A percentile compares a stretch with the other conserved stretches of the same genome.
phyloP scores from a whole-genome alignment of 306 rosid genomes.

The Erythrophleum fordii region DNA sequence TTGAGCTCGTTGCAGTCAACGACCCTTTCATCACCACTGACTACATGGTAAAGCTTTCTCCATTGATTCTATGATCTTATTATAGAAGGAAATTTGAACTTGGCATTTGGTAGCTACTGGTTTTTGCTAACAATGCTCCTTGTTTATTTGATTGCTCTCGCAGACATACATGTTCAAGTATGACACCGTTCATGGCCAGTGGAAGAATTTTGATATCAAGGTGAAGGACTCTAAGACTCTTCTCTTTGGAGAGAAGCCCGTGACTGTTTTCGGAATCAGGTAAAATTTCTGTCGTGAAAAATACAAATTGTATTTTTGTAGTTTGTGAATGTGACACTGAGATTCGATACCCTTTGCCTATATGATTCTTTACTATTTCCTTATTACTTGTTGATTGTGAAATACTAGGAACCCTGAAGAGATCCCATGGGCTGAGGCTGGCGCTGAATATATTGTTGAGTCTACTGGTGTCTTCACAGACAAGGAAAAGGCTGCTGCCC shows the following conservation, averaged over 20 bases:
- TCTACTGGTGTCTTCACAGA: constrained; percentile 93
- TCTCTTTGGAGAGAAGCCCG: constrained; percentile 85
- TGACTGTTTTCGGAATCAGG: constrained; percentile 81
- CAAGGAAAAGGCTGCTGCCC: constrained; percentile 87
- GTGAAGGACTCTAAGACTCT: constrained; percentile 90
- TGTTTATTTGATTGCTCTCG: constrained; percentile 8
- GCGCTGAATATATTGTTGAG: constrained; percentile 79
- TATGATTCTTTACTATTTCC: neutral
- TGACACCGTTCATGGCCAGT: constrained; percentile 84
- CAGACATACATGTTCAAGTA: constrained; percentile 96
- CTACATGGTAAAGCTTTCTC: constrained; percentile 69
- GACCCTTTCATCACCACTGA: constrained; percentile 92
- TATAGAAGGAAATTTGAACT: neutral
- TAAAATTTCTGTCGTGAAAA: constrained; percentile 15
- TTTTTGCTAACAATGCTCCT: constrained; percentile 11
- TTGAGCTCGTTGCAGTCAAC: constrained; percentile 89
- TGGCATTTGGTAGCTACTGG: neutral
- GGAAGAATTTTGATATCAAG: constrained; percentile 86
- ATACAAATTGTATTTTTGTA: neutral
- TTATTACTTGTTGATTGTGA: neutral
- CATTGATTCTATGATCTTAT: neutral
- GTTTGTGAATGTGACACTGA: neutral
- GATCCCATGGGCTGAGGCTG: constrained; percentile 82
- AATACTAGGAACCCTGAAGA: constrained; percentile 79
- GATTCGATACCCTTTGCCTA: neutral